Percentiles rank a stretch among this genome's conserved stretches.
These are phyloP conservation scores for Nakazawaea ambrosiae DNA, from an alignment of 805 yeast genomes.

Conservation along the genomic window DNA sequence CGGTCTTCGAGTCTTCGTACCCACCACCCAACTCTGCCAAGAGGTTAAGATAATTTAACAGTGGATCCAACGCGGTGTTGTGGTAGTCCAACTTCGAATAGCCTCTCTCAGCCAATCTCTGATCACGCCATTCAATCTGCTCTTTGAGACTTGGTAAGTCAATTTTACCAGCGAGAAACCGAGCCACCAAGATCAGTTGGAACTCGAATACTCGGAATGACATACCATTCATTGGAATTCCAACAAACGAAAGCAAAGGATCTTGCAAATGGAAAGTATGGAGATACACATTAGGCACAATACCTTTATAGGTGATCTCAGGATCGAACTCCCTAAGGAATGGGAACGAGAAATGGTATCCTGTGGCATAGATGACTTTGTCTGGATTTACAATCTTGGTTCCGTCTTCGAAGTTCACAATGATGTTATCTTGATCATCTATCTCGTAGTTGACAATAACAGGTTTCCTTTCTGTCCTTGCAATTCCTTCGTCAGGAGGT, in stretches of 20 bases:
- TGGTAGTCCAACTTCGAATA: slow-evolving; percentile 21
- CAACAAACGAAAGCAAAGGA: slow-evolving; percentile 27
- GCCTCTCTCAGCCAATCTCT: slow-evolving; percentile 22
- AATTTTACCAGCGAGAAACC: slow-evolving; percentile 25
- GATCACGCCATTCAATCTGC: slow-evolving; percentile 25
- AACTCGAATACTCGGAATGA: slow-evolving; percentile 34
- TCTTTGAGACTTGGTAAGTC: slow-evolving; percentile 23
- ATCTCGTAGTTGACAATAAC: slow-evolving; percentile 17
- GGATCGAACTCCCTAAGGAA: slow-evolving; percentile 17
- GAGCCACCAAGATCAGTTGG: slow-evolving; percentile 30
- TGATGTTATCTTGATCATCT: slow-evolving; percentile 5
- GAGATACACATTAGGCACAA: slow-evolving; percentile 23
- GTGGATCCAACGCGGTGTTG: slow-evolving; percentile 27
- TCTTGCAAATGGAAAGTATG: slow-evolving; percentile 28
- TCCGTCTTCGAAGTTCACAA: slow-evolving; percentile 20
- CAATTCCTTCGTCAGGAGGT: slow-evolving; percentile 7
- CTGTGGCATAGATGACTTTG: slow-evolving; percentile 21
- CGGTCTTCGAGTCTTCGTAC: slow-evolving; percentile 1
- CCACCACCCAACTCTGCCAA: slow-evolving; percentile 24
- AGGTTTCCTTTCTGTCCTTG: slow-evolving; percentile 20
- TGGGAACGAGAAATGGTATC: slow-evolving; percentile 20
- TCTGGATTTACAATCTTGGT: slow-evolving; percentile 15
- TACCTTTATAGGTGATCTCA: slow-evolving; percentile 21
- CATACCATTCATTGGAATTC: slow-evolving; percentile 30
- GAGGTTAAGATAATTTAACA: slow-evolving; percentile 20